phyloP scores from a whole-genome alignment of 805 yeast genomes.

The Ogataea siamensis region DNA sequence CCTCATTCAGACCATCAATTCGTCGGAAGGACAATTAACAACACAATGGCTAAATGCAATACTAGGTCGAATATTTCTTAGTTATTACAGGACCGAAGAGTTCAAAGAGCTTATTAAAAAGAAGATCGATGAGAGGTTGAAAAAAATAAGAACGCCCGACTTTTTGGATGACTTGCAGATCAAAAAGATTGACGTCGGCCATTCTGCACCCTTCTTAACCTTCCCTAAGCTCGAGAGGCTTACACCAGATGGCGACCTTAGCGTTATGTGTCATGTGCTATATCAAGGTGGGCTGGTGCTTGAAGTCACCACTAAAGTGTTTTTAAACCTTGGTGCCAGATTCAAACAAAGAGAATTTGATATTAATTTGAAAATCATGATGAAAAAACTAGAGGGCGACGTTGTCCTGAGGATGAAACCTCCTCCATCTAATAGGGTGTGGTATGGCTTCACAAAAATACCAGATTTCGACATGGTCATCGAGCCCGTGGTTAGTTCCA shows the following conservation, averaged over 20 bases:
- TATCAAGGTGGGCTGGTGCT: slow-evolving; percentile 77
- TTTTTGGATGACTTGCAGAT: slow-evolving; percentile 82
- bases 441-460: slow-evolving; percentile 84
- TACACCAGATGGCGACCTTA: slow-evolving; percentile 76
- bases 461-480: slow-evolving; percentile 73
- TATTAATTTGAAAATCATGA: slow-evolving; percentile 64
- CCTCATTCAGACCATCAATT: slow-evolving; percentile 72
- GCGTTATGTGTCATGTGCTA: slow-evolving; percentile 56
- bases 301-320: slow-evolving; percentile 77
- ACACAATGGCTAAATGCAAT: slow-evolving; percentile 91
- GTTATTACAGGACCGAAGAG: slow-evolving; percentile 67
- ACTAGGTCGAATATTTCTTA: slow-evolving; percentile 76
- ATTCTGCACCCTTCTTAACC: slow-evolving; percentile 75
- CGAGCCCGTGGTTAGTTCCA: slow-evolving; percentile 88
- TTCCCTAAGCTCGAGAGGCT: slow-evolving; percentile 67
- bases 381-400: slow-evolving; percentile 72
- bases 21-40: slow-evolving; percentile 78
- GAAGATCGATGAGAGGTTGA: slow-evolving; percentile 67
- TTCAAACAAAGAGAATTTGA: slow-evolving; percentile 74
- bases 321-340: slow-evolving; percentile 69
- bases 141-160: slow-evolving; percentile 81
- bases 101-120: slow-evolving; percentile 56
- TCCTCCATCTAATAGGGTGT: slow-evolving; percentile 85
- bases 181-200: slow-evolving; percentile 70
- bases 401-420: slow-evolving; percentile 70